Percentiles rank a stretch among this genome's conserved stretches.
Evolutionary conservation across 2,329 filamentous ascomycete species (phyloP).

Genomic region (Emergomyces pasteurianus): DNA sequence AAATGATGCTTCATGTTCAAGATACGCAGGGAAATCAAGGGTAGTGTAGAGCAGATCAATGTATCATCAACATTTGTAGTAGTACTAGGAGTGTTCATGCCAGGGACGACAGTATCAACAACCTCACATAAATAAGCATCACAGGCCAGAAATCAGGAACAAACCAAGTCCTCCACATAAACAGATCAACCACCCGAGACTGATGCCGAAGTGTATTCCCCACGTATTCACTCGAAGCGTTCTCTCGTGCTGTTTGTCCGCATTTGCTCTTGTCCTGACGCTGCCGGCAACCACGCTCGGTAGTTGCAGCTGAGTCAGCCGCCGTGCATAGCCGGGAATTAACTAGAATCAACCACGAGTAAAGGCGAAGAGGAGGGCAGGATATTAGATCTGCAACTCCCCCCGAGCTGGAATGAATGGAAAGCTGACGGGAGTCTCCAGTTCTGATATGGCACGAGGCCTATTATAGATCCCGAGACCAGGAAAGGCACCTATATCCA

Average conservation of each 20-base stretch:
- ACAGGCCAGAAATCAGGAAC: not conserved
- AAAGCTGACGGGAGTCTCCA: not conserved
- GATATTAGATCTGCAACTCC: not conserved
- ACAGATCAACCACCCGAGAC: too few relatives aligned
- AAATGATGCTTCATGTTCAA: constrained; percentile 69
- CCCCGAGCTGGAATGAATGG: not conserved
- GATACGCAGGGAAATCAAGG: not conserved
- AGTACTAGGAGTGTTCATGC: too few relatives aligned
- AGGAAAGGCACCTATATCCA: not conserved
- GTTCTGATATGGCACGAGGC: not conserved
- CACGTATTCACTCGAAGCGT: not conserved
- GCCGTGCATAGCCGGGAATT: not conserved
- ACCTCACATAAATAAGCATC: not conserved
- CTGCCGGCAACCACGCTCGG: not conserved
- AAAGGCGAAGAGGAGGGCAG: not conserved
- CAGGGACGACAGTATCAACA: too few relatives aligned
- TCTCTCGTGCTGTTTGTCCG: too few relatives aligned
- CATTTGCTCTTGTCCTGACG: too few relatives aligned
- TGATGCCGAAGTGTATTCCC: not conserved
- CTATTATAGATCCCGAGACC: not conserved
- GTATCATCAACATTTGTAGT: not conserved
- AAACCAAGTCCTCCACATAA: too few relatives aligned
- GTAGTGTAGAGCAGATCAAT: not conserved
- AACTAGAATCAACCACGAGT: not conserved
- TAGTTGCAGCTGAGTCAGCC: not conserved